Evolutionary conservation across 192 early-diverging fungal species (phyloP).

Genomic region (Umbelopsis sp.): DNA sequence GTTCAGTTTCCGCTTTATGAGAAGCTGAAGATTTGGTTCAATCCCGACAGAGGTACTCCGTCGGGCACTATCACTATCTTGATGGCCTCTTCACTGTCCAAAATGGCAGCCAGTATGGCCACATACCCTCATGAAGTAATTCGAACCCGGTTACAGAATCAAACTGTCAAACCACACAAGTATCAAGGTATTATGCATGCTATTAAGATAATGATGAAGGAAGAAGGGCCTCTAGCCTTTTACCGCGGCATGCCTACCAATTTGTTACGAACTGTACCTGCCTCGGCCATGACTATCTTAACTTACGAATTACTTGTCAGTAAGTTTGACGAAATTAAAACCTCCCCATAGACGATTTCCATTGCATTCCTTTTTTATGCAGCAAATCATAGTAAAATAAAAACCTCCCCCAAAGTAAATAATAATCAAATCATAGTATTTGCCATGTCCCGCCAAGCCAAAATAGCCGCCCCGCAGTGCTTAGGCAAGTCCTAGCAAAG

Average conservation of each 20-base stretch:
- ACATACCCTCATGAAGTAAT: slow-evolving; percentile 98
- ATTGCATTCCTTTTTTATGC: neutral
- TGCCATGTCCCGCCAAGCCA: too few relatives aligned
- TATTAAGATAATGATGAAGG: slow-evolving; percentile 64
- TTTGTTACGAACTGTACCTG: slow-evolving; percentile 87
- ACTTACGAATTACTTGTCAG: slow-evolving; percentile 88
- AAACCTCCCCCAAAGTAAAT: neutral
- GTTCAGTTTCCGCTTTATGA: slow-evolving; percentile 98
- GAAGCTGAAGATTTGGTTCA: slow-evolving; percentile 70
- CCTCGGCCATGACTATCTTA: slow-evolving; percentile 82
- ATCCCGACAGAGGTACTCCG: slow-evolving; percentile 30
- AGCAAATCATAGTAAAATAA: neutral
- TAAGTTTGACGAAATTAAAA: slow-evolving; percentile 41
- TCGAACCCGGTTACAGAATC: slow-evolving; percentile 92
- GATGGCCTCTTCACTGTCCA: slow-evolving; percentile 79
- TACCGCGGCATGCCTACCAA: slow-evolving; percentile 89
- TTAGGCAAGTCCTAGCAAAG: too few relatives aligned
- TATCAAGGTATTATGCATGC: slow-evolving; percentile 88
- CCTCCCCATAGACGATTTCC: slow-evolving; percentile 2
- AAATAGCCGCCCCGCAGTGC: too few relatives aligned
- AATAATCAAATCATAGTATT: too few relatives aligned
- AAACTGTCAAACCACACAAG: slow-evolving; percentile 67
- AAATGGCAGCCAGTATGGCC: slow-evolving; percentile 84
- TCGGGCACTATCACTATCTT: slow-evolving; percentile 60
- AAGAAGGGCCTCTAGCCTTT: slow-evolving; percentile 83